A percentile compares a stretch with the other conserved stretches of the same genome.
These are phyloP conservation scores for Ceratopteris richardii DNA, from an alignment of 75 land plant species.

Conservation along the genomic window DNA sequence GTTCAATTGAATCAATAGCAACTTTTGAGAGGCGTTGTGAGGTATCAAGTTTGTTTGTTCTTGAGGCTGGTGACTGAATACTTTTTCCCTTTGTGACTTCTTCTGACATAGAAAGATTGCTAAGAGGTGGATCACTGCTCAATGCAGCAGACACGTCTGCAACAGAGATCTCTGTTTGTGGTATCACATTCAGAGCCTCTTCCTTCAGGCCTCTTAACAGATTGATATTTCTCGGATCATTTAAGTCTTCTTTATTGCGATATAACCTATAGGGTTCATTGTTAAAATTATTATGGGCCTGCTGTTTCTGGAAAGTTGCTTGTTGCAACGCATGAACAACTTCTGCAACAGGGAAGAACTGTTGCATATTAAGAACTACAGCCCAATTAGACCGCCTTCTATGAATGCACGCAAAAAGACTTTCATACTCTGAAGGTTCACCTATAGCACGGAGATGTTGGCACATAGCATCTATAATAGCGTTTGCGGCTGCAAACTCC, in stretches of 20 bases:
- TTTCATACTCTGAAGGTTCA: slow-evolving; percentile 59
- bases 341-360: slow-evolving; percentile 58
- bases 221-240: too few relatives aligned
- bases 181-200: slow-evolving; percentile 1
- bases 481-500: slow-evolving; percentile 84
- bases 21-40: neutral
- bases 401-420: slow-evolving; percentile 40
- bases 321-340: slow-evolving; percentile 54
- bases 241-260: too few relatives aligned
- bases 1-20: neutral
- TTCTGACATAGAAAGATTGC: too few relatives aligned
- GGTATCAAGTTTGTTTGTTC: neutral
- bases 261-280: too few relatives aligned
- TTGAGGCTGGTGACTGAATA: neutral
- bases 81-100: too few relatives aligned
- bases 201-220: neutral
- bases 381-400: slow-evolving; percentile 64
- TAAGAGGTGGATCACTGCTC: too few relatives aligned
- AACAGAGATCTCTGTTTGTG: neutral
- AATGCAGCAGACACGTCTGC: neutral
- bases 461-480: slow-evolving; percentile 63
- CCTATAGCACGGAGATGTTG: slow-evolving; percentile 50
- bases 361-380: slow-evolving; percentile 69
- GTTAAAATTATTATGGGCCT: neutral
- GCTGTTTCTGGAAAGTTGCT: slow-evolving; percentile 38